A percentile compares a stretch with the other conserved stretches of the same genome.
Conservation (phyloP, 306 rosid genomes). For the Rubus idaeus region DNA sequence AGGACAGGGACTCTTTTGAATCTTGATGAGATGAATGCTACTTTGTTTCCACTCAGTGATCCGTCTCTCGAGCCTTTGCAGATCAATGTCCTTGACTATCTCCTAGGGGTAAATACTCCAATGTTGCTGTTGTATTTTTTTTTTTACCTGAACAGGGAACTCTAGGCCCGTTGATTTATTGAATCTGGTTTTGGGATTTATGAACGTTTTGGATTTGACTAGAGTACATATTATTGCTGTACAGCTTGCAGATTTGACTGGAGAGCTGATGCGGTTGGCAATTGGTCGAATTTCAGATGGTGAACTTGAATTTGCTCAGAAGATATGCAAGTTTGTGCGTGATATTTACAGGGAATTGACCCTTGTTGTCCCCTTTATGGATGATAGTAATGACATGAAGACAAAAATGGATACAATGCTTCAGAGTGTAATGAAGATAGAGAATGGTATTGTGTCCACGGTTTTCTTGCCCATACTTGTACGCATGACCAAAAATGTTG, state of each 20-base stretch:
- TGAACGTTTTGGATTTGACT: constrained; percentile 3
- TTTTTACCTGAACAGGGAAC: not conserved
- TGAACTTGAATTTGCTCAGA: constrained; percentile 76
- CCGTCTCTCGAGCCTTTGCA: constrained; percentile 76
- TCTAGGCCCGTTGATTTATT: not conserved
- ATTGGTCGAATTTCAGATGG: constrained; percentile 94
- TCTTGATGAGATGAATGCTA: constrained; percentile 80
- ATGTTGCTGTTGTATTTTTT: not conserved
- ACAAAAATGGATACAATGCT: constrained; percentile 89
- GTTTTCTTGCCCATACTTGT: not conserved
- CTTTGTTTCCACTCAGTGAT: constrained; percentile 67
- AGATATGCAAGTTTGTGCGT: constrained; percentile 83
- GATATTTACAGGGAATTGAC: constrained; percentile 89
- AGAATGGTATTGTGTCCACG: constrained; percentile 60
- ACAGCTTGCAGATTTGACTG: constrained; percentile 96
- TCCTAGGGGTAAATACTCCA: constrained; percentile 70
- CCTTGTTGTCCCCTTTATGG: constrained; percentile 80
- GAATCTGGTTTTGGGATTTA: not conserved
- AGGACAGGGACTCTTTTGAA: constrained; percentile 78
- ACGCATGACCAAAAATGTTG: not conserved
- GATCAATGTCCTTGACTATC: constrained; percentile 84
- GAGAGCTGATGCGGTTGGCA: constrained; percentile 97
- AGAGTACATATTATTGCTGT: constrained; percentile 26
- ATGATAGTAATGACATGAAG: constrained; percentile 78
- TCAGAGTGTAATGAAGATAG: constrained; percentile 90